Conservation (phyloP, 2,329 filamentous ascomycete genomes). For the Stachybotrys chartarum region DNA sequence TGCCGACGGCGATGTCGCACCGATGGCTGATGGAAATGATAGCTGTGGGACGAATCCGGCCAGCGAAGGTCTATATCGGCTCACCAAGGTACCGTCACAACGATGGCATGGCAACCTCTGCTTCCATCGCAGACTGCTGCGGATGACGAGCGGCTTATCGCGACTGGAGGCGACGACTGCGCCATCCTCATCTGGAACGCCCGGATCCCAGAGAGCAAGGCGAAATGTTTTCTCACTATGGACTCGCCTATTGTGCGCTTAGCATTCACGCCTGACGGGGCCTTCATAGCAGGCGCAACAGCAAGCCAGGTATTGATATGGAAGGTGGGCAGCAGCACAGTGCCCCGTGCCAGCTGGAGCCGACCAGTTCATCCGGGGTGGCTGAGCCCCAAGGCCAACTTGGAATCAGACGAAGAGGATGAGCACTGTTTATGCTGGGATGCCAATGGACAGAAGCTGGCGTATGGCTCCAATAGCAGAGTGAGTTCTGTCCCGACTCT, state of each 20-base stretch:
- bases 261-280: slow-evolving; percentile 56
- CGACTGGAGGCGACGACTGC: slow-evolving; percentile 55
- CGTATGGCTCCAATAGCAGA: slow-evolving; percentile 55
- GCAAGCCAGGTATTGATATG: slow-evolving; percentile 53
- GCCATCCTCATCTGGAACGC: slow-evolving; percentile 58
- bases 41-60: slow-evolving; percentile 50
- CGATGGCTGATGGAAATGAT: not conserved
- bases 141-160: slow-evolving; percentile 49
- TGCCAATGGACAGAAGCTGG: slow-evolving; percentile 52
- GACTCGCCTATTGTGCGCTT: slow-evolving; percentile 49
- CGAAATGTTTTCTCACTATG: slow-evolving; percentile 56
- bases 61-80: slow-evolving; percentile 49
- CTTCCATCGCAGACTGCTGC: slow-evolving; percentile 21
- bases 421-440: slow-evolving; percentile 58
- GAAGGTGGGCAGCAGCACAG: slow-evolving; percentile 52
- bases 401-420: slow-evolving; percentile 50
- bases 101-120: slow-evolving; percentile 54
- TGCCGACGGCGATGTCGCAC: not conserved
- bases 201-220: slow-evolving; percentile 43
- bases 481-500: slow-evolving; percentile 32
- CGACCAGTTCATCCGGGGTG: slow-evolving; percentile 48
- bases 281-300: slow-evolving; percentile 56
- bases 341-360: slow-evolving; percentile 55
- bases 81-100: slow-evolving; percentile 51
- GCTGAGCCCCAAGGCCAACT: slow-evolving; percentile 47